These are phyloP conservation scores for Coemansia sp. DNA, from an alignment of 192 early-diverging fungal genomes.

Conservation along the genomic window DNA sequence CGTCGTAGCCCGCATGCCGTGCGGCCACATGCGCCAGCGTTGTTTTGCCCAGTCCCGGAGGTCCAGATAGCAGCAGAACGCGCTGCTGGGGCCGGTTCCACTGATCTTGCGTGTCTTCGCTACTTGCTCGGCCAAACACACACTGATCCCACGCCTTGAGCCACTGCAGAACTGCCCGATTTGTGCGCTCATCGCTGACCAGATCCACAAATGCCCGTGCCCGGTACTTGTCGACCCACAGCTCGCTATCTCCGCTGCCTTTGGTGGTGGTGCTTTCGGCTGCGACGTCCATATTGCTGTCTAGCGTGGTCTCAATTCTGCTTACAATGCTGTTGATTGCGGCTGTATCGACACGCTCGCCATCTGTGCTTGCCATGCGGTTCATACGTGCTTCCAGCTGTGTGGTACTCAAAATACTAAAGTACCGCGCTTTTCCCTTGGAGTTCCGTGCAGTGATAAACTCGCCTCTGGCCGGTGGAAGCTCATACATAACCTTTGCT, in stretches of 20 bases:
- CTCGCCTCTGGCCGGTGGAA: constrained; percentile 42
- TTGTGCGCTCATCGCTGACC: constrained; percentile 86
- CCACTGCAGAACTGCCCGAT: constrained; percentile 88
- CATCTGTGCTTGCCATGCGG: constrained; percentile 2
- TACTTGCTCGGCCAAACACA: constrained; percentile 66
- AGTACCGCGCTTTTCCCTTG: constrained; percentile 25
- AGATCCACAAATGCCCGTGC: constrained; percentile 81
- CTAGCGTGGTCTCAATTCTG: constrained; percentile 35
- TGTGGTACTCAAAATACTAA: constrained; percentile 15
- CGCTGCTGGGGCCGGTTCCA: constrained; percentile 46
- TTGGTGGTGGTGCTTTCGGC: not conserved
- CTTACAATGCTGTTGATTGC: constrained; percentile 35
- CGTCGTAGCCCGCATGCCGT: constrained; percentile 84
- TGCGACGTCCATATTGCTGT: constrained; percentile 15
- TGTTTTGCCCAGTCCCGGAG: constrained; percentile 95
- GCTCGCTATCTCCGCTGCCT: constrained; percentile 17
- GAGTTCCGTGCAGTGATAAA: constrained; percentile 38
- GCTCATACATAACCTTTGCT: constrained; percentile 11
- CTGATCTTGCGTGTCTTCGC: constrained; percentile 23
- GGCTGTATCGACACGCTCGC: constrained; percentile 19
- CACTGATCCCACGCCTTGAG: constrained; percentile 97
- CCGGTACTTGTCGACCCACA: constrained; percentile 93
- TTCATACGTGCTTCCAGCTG: constrained; percentile 22
- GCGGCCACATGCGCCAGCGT: constrained; percentile 94
- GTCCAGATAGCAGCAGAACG: constrained; percentile 78